Conservation (phyloP, 1,284 basidiomycete genomes). For the Trametes polyzona region DNA sequence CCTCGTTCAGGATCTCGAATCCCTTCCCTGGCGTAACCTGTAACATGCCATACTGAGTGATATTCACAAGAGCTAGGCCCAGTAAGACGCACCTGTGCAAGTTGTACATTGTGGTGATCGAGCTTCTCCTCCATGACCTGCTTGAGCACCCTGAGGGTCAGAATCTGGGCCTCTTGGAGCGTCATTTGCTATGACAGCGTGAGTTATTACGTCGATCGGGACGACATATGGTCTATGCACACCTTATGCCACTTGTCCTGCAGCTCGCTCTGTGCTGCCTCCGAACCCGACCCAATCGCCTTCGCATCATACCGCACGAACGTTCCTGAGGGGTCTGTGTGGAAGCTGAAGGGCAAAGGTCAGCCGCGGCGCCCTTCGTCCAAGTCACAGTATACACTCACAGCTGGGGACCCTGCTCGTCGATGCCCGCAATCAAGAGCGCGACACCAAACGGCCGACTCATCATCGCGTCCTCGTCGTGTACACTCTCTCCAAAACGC, state of each 20-base stretch:
- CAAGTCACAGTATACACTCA: slow-evolving; percentile 45
- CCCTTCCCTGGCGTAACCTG: slow-evolving; percentile 80
- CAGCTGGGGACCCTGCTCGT: slow-evolving; percentile 97
- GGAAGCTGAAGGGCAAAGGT: slow-evolving; percentile 61
- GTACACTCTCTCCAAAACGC: slow-evolving; percentile 98
- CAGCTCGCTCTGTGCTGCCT: slow-evolving; percentile 95
- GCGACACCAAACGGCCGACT: slow-evolving; percentile 99
- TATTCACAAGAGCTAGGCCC: slow-evolving; percentile 2
- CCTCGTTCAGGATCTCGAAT: slow-evolving; percentile 85
- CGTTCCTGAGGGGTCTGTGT: slow-evolving; percentile 99
- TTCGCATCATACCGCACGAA: slow-evolving; percentile 98
- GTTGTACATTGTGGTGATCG: slow-evolving; percentile 97
- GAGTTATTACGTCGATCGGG: not conserved
- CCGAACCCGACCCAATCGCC: slow-evolving; percentile 97
- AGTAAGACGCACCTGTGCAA: slow-evolving; percentile 76
- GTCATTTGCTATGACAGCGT: slow-evolving; percentile 81
- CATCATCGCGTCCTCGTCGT: slow-evolving; percentile 99
- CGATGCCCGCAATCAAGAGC: slow-evolving; percentile 94
- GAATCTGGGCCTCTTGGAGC: slow-evolving; percentile 83
- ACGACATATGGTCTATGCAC: slow-evolving; percentile 20
- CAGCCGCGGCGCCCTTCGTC: not conserved
- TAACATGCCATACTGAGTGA: not conserved
- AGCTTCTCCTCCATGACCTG: slow-evolving; percentile 99
- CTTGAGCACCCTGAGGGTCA: slow-evolving; percentile 91
- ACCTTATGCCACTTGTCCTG: slow-evolving; percentile 99